Conservation (phyloP, 768 basidiomycete species). For the Tulasnella sp. region DNA sequence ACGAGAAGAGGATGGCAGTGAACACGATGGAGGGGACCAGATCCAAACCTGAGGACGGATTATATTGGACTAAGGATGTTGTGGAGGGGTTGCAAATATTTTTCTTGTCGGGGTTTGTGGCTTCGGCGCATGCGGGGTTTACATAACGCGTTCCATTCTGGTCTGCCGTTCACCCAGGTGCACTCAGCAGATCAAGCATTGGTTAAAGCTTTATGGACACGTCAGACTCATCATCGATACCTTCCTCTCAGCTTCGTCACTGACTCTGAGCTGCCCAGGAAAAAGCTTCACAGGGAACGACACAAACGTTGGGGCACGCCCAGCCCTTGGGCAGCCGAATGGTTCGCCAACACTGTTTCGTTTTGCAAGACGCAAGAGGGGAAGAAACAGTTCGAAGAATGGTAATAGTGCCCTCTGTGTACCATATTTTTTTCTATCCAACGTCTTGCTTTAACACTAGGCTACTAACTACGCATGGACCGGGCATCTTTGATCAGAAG, state of each 20-base stretch:
- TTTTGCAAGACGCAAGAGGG: slow-evolving; percentile 16
- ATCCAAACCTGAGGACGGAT: neutral
- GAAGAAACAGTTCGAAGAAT: slow-evolving; percentile 13
- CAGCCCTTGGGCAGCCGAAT: neutral
- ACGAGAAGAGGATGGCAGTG: neutral
- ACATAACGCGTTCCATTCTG: neutral
- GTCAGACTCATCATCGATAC: neutral
- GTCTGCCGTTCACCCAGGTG: neutral
- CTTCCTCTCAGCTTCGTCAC: neutral
- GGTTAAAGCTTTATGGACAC: neutral
- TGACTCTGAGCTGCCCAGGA: neutral
- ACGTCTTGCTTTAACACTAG: neutral
- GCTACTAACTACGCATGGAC: neutral
- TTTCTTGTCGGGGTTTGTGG: neutral
- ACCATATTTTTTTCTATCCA: neutral
- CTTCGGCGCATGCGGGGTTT: neutral
- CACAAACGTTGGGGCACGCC: neutral
- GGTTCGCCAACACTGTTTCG: neutral
- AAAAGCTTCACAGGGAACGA: slow-evolving; percentile 7
- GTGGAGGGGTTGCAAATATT: neutral
- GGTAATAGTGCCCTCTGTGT: neutral
- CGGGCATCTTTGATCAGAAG: neutral
- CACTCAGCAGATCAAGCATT: neutral
- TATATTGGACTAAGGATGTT: neutral
- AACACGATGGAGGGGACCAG: neutral